A percentile compares a stretch with the other conserved stretches of the same genome.
Conservation (phyloP, 2,329 filamentous ascomycete species). For the Pseudocercospora cruenta region DNA sequence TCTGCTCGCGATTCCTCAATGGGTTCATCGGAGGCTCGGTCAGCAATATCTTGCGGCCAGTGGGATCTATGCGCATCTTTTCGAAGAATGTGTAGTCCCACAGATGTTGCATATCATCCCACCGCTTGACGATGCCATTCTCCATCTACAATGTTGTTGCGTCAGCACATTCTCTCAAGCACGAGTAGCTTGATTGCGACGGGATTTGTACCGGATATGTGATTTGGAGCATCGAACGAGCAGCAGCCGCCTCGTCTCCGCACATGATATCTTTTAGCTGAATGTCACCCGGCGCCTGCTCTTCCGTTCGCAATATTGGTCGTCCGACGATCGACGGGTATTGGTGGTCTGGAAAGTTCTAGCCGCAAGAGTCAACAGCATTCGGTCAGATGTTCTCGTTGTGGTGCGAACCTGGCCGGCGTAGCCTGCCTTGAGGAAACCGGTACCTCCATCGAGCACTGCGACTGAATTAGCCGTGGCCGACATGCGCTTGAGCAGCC, state of each 20-base stretch:
- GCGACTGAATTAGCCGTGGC: conserved; percentile 29
- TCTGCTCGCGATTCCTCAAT: conserved; percentile 92
- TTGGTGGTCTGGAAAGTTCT: conserved; percentile 99
- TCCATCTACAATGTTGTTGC: conserved; percentile 70
- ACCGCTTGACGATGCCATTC: conserved; percentile 98
- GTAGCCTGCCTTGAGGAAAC: conserved; percentile 99
- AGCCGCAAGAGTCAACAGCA: conserved; percentile 1
- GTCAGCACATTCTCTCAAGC: conserved; percentile 14
- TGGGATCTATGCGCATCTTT: conserved; percentile 91
- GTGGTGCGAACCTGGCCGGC: conserved; percentile 71
- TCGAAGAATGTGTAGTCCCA: conserved; percentile 99
- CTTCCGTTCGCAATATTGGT: conserved; percentile 95
- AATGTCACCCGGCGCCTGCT: conserved; percentile 69
- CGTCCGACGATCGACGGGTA: conserved; percentile 98
- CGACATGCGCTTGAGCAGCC: conserved; percentile 16
- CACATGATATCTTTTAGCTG: conserved; percentile 99
- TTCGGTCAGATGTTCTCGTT: background rate
- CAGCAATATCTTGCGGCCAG: conserved; percentile 92
- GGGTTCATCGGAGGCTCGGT: conserved; percentile 99
- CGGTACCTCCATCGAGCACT: conserved; percentile 99
- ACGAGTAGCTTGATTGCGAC: background rate
- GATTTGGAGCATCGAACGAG: conserved; percentile 96
- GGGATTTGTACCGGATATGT: conserved; percentile 75
- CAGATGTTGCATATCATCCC: conserved; percentile 99
- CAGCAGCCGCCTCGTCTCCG: conserved; percentile 94